Evolutionary conservation across 2,329 filamentous ascomycete species (phyloP).

Genomic region (Thelonectria olida): DNA sequence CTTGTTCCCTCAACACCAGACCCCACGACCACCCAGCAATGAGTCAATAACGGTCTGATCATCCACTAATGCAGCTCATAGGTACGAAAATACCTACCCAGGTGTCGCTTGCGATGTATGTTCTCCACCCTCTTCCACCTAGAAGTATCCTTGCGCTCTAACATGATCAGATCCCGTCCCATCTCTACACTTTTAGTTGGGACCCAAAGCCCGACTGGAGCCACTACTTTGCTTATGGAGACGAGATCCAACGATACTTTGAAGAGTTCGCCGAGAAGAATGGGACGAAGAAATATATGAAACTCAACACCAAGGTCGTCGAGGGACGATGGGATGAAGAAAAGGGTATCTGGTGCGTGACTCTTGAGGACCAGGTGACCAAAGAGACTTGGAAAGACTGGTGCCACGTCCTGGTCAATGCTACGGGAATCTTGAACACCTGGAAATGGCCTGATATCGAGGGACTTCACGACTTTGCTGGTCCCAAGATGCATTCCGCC

Average conservation of each 20-base stretch:
- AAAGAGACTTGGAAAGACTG: conserved; percentile 45
- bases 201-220: conserved; percentile 60
- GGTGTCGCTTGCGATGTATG: conserved; percentile 63
- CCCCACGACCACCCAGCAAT: background rate
- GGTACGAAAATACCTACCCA: conserved; percentile 58
- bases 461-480: conserved; percentile 59
- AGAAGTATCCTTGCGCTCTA: conserved; percentile 48
- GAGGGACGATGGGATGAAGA: conserved; percentile 55
- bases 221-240: conserved; percentile 55
- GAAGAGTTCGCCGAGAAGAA: conserved; percentile 51
- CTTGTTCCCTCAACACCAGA: too few species aligned
- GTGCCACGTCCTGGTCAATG: conserved; percentile 59
- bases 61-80: background rate
- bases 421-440: conserved; percentile 59
- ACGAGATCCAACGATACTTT: conserved; percentile 55
- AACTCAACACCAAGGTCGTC: conserved; percentile 53
- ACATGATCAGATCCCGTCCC: conserved; percentile 62
- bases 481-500: conserved; percentile 61
- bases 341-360: conserved; percentile 48
- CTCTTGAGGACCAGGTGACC: conserved; percentile 36
- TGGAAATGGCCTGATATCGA: conserved; percentile 62
- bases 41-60: background rate
- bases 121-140: conserved; percentile 19
- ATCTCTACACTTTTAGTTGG: conserved; percentile 66
- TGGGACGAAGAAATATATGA: conserved; percentile 52